phyloP scores from a whole-genome alignment of 768 basidiomycete species.

The Lentinula sp. region DNA sequence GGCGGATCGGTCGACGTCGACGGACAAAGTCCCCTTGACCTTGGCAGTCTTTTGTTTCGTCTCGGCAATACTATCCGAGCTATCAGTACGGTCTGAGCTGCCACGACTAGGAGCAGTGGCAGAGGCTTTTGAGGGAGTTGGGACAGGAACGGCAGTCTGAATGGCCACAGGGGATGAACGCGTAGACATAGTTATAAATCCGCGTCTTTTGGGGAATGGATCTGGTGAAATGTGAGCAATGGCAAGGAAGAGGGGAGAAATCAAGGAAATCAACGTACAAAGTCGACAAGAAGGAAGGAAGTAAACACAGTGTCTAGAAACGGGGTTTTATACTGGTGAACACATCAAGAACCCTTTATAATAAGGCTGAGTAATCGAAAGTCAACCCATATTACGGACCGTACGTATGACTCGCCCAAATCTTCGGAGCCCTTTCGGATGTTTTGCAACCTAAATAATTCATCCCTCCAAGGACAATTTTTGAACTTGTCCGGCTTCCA shows the following conservation, averaged over 20 bases:
- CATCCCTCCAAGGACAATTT: no score
- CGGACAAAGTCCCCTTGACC: neutral
- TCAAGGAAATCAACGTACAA: neutral
- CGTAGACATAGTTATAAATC: neutral
- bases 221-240: neutral
- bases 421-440: neutral
- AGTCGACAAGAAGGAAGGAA: neutral
- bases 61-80: neutral
- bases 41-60: neutral
- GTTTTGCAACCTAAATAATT: neutral
- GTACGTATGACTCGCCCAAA: neutral
- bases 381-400: neutral
- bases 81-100: neutral
- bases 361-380: neutral
- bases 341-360: neutral
- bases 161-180: neutral
- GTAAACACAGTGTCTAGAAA: neutral
- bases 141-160: neutral
- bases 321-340: neutral
- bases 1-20: slow-evolving; percentile 1
- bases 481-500: no score
- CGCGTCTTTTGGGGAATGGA: neutral
- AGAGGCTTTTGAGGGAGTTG: neutral
- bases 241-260: neutral
- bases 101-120: neutral